Conservation (phyloP, 163 green algal genomes). For the Prototheca wickerhamii region DNA sequence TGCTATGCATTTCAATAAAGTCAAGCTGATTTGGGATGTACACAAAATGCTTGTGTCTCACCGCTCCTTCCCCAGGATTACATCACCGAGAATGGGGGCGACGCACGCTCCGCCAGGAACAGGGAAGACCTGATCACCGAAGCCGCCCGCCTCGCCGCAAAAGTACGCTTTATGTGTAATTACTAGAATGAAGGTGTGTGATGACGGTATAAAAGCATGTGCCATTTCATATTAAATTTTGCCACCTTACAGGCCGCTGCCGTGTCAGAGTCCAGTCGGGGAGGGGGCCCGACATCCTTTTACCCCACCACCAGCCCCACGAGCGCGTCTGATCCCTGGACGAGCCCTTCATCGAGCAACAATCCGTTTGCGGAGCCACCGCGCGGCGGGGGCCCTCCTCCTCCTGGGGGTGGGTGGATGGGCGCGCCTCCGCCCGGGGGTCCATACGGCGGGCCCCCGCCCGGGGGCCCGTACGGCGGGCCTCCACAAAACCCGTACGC, state of each 20-base stretch:
- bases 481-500: too few relatives aligned
- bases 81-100: constrained; percentile 4
- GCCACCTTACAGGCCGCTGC: background rate
- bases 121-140: constrained; percentile 9
- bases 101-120: background rate
- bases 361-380: too few relatives aligned
- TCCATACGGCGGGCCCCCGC: background rate
- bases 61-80: constrained; percentile 1
- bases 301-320: background rate
- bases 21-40: too few relatives aligned
- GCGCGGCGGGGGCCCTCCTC: too few relatives aligned
- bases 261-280: background rate
- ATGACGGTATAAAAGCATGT: background rate
- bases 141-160: background rate
- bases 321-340: too few relatives aligned
- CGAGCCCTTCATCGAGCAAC: too few relatives aligned
- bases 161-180: background rate
- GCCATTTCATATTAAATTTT: background rate
- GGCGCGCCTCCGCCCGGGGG: too few relatives aligned
- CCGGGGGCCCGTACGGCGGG: background rate
- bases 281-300: background rate
- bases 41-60: too few relatives aligned
- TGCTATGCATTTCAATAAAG: background rate
- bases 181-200: background rate
- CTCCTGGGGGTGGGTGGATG: too few relatives aligned